These are phyloP conservation scores for Lactifluus volemus DNA, from an alignment of 768 basidiomycete genomes.

Conservation along the genomic window DNA sequence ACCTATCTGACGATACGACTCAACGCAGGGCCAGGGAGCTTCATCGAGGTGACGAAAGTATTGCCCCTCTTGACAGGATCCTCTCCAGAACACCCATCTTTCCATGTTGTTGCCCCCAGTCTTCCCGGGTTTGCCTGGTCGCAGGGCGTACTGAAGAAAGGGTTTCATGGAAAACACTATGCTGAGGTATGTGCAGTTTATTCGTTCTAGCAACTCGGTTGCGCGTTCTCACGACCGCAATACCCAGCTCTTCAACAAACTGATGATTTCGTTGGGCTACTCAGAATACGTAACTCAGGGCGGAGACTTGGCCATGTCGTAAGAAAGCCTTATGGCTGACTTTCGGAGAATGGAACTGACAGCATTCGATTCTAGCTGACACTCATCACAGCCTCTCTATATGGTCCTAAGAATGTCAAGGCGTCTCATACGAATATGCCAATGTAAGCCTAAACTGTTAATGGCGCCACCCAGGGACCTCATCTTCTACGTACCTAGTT, in stretches of 20 bases:
- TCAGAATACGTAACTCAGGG: constrained; percentile 35
- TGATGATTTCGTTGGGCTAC: constrained; percentile 24
- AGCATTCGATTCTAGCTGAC: constrained; percentile 21
- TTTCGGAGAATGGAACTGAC: background rate
- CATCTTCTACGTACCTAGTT: background rate
- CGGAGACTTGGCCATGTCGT: constrained; percentile 40
- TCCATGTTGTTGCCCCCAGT: constrained; percentile 53
- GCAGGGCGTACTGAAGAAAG: constrained; percentile 42
- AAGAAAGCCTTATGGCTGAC: background rate
- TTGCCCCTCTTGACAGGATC: constrained; percentile 41
- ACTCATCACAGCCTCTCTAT: constrained; percentile 18
- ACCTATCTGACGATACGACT: background rate
- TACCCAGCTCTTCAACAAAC: constrained; percentile 18
- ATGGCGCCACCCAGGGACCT: background rate
- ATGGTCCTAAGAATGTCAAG: constrained; percentile 27
- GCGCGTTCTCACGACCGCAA: background rate
- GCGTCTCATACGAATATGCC: constrained; percentile 30
- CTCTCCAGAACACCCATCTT: constrained; percentile 39
- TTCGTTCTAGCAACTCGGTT: background rate
- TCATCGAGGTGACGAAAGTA: constrained; percentile 49
- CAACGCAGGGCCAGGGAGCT: constrained; percentile 51
- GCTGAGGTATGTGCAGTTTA: constrained; percentile 36
- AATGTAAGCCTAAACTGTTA: constrained; percentile 17
- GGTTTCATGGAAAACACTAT: constrained; percentile 42
- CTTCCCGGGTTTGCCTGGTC: constrained; percentile 59